Base-by-base conservation (phyloP, 805 yeast species). In the Sugiyamaella lignohabitans region DNA sequence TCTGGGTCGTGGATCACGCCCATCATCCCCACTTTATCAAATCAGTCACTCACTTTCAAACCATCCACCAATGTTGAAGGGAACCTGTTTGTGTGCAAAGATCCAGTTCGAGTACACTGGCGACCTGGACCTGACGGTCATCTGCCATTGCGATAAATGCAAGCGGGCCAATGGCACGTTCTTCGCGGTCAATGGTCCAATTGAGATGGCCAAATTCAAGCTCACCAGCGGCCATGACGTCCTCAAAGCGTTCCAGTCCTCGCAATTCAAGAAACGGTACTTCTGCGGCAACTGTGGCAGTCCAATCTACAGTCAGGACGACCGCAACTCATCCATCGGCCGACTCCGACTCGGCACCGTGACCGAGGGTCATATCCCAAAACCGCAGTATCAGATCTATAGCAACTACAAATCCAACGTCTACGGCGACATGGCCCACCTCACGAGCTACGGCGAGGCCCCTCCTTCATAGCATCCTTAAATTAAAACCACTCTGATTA, bases 201-300 rank as follows among this genome's bases (percentile, higher is more conserved):
- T 35, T 5, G 32, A 42, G 17, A 6, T 17, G 18, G 3, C 45
- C 23, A 32, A 32, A 37, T 42, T 42, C 17, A 30, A n/a, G 20
- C 10, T 42, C n/a, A 5, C 16, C 8, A 14, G 21, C 2, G 45
- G 45, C 16, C 17, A 42, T 6, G 41, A 30, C 5, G n/a, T 32
- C 19, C n/a, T 42, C 10, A 42, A 42, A 23, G 20, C 45, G 11
- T 42, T 24, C 18, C 22, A 5, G 4, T 16, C 40, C 5, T 14
- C 30, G 3, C 38, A 32, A n/a, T 4, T 3, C 29, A 42, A 42
- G 19, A 4, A 4, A 5, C 14, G 45, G 18, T 19, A 20, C 14
- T 42, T 42, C 27, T 42, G 45, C 30, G 11, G 27, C 24, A 42
- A 42, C 23, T 42, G 45, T 30, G 45, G 45, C 4, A 42, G 45